Evolutionary conservation across 2,329 filamentous ascomycete genomes (phyloP), one percentile per base, ranked within the genome.

Genomic region (Alternaria incomplexa): DNA sequence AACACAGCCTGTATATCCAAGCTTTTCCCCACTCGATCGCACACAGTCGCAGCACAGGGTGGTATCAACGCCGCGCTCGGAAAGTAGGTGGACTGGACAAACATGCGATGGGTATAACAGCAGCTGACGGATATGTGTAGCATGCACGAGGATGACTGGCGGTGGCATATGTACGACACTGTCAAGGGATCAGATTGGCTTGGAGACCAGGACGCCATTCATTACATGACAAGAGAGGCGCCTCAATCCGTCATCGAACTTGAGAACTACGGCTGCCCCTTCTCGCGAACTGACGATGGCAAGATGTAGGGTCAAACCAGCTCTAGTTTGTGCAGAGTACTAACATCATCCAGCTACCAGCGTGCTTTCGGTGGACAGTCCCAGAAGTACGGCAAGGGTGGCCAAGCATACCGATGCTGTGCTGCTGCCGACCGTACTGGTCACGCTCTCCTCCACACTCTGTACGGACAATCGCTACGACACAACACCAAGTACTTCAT

Each of bases 401-500:
- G 96, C 61, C 96, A 99, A 85, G 96, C 96, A 71, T 98, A 98
- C 88, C 89, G 96, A 84, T 96, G 93, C 87, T 96, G 93, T 81
- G 95, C 94, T 81, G 96, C 94, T 64, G 96, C 95, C 73, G 96
- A 99, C 82, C 89, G 95, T 87, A 98, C 96, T 67, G 96, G 96
- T 69, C 96, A 99, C 84, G 96, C 96, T 77, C 91, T 99, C 72
- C 89, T 99, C 56, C 96, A 99, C 88, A 99, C 96, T 25, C 92
- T 99, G 71, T 99, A 98, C 84, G 96, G 96, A 76, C 95, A 97
- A 85, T 97, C 94, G 57, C 89, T 98, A 65, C 88, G 93, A 79
- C 93, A 98, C 88, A 97, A 97, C 87, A 97, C 95, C 79, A 97
- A 97, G 87, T 99, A 97, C 88, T 98, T 99, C 85, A 97, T 99